Percentiles rank a stretch among this genome's conserved stretches.
phyloP scores from a whole-genome alignment of 176 grass and related monocot species.

The Melocanna baccifera region DNA sequence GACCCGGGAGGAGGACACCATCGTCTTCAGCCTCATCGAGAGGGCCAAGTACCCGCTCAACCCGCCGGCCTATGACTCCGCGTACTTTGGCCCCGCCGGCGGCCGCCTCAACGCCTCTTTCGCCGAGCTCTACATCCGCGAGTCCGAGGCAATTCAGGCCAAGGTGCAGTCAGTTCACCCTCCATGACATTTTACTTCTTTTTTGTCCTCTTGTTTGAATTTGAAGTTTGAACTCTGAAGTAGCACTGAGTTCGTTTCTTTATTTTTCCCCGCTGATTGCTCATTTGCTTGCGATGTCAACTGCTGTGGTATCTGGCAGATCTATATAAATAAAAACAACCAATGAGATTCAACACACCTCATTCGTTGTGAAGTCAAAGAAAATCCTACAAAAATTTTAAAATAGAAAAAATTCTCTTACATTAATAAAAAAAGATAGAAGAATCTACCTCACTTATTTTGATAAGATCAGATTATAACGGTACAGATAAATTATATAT shows the following conservation, averaged over 20 bases:
- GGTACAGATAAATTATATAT: no score
- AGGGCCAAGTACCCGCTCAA: constrained; percentile 57
- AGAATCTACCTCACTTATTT: no score
- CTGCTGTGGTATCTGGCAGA: background rate
- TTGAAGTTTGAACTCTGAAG: background rate
- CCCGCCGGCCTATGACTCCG: constrained; percentile 34
- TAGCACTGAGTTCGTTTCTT: background rate
- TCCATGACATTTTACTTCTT: background rate
- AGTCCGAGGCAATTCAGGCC: constrained; percentile 60
- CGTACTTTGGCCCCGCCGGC: background rate
- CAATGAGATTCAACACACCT: no score
- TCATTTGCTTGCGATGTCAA: background rate
- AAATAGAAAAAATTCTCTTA: no score
- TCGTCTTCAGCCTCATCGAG: constrained; percentile 82
- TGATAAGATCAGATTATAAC: no score
- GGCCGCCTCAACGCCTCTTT: constrained; percentile 25
- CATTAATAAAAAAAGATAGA: no score
- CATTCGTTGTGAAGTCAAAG: no score
- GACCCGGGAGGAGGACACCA: constrained; percentile 64
- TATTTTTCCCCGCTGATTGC: background rate
- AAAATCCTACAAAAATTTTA: no score
- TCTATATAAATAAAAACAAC: background rate
- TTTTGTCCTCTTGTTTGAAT: background rate
- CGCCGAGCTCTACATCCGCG: constrained; percentile 50
- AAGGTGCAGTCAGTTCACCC: constrained; percentile 29